Conservation (phyloP, 805 yeast genomes). For the Allodekkera sacchari region DNA sequence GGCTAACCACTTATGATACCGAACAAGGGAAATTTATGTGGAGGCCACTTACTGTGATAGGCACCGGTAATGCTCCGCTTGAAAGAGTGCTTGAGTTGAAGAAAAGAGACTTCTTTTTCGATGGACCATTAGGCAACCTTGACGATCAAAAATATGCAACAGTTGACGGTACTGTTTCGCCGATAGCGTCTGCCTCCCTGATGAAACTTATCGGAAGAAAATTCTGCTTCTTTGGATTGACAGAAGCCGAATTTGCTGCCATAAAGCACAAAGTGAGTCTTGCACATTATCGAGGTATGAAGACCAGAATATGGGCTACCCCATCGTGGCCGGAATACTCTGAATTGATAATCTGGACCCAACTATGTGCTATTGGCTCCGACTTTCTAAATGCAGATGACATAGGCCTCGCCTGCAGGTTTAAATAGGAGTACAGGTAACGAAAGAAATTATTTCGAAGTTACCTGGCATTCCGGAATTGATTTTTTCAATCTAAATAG, state of each 20-base stretch:
- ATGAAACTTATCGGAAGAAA: constrained; percentile 17
- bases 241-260: constrained; percentile 21
- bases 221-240: constrained; percentile 23
- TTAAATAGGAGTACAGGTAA: no score
- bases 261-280: constrained; percentile 23
- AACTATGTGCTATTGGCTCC: constrained; percentile 38
- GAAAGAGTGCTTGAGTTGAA: constrained; percentile 22
- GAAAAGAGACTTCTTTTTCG: constrained; percentile 36
- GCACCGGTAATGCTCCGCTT: constrained; percentile 59
- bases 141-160: constrained; percentile 6
- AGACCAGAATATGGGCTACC: constrained; percentile 65
- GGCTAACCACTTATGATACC: constrained; percentile 41
- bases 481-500: no score
- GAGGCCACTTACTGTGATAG: constrained; percentile 54
- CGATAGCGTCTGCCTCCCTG: constrained; percentile 29
- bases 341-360: constrained; percentile 40
- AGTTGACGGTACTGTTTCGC: no score
- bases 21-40: constrained; percentile 23
- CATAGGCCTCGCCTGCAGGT: no score
- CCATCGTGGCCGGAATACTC: constrained; percentile 53
- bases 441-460: no score
- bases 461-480: no score
- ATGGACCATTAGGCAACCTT: constrained; percentile 38
- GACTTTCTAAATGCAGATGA: constrained; percentile 62
- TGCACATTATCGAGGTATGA: constrained; percentile 44